phyloP scores from a whole-genome alignment of 2,329 filamentous ascomycete genomes.

The Capronia americana region DNA sequence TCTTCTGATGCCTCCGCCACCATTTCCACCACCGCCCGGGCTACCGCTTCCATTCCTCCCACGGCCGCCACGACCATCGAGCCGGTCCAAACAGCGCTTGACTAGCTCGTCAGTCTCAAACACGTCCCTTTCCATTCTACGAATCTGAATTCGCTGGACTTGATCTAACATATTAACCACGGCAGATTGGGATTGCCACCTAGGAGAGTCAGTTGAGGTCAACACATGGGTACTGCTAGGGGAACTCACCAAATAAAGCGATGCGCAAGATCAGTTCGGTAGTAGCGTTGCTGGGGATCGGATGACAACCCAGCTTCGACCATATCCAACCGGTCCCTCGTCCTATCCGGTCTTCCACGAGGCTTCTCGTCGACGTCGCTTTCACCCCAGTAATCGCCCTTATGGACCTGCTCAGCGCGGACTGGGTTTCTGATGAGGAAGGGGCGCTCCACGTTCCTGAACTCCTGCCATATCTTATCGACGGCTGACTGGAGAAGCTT shows the following conservation, averaged over 20 bases:
- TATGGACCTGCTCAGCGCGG: slow-evolving; percentile 28
- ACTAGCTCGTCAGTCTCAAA: slow-evolving; percentile 36
- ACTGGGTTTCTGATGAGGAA: slow-evolving; percentile 33
- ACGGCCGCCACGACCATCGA: slow-evolving; percentile 19
- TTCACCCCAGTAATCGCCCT: slow-evolving; percentile 33
- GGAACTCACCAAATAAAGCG: slow-evolving; percentile 34
- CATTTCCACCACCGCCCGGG: slow-evolving; percentile 12
- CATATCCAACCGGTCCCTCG: slow-evolving; percentile 31
- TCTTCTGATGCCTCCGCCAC: slow-evolving; percentile 23
- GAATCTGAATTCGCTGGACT: slow-evolving; percentile 37
- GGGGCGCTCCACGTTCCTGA: slow-evolving; percentile 35
- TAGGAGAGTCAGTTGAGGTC: slow-evolving; percentile 5
- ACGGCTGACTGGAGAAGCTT: slow-evolving; percentile 32
- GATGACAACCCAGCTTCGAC: slow-evolving; percentile 30
- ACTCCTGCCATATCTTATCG: slow-evolving; percentile 35
- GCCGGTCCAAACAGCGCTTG: slow-evolving; percentile 25
- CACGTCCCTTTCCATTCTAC: slow-evolving; percentile 36
- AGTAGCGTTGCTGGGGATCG: slow-evolving; percentile 32
- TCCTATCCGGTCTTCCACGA: slow-evolving; percentile 20
- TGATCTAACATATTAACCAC: slow-evolving; percentile 30
- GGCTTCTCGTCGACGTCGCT: slow-evolving; percentile 32
- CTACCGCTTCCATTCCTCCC: slow-evolving; percentile 24
- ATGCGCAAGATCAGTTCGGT: slow-evolving; percentile 34
- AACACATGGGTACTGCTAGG: background rate
- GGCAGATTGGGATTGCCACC: slow-evolving; percentile 34